phyloP scores from a whole-genome alignment of 2,329 filamentous ascomycete genomes.

The Penicillium sp. region DNA sequence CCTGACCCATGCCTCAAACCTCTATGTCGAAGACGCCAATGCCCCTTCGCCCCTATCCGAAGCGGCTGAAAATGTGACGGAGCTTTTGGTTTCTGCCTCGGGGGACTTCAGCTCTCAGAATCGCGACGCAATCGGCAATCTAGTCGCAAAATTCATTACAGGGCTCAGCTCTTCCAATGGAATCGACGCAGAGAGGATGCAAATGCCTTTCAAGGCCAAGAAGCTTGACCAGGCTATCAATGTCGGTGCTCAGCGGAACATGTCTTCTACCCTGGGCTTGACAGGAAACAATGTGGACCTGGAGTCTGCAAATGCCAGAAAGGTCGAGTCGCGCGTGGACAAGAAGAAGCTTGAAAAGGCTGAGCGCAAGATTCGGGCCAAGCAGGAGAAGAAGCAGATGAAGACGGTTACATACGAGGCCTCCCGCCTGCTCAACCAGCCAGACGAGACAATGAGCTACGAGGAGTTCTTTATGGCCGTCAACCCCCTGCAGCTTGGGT shows the following conservation, averaged over 20 bases:
- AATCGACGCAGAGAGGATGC: conserved; percentile 59
- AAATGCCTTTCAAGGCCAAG: conserved; percentile 70
- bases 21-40: conserved; percentile 67
- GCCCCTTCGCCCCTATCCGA: conserved; percentile 74
- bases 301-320: conserved; percentile 85
- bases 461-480: conserved; percentile 99
- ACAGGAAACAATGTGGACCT: conserved; percentile 80
- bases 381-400: conserved; percentile 97
- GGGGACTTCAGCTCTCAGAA: conserved; percentile 69
- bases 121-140: conserved; percentile 70
- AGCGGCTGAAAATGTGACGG: conserved; percentile 77
- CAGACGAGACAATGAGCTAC: conserved; percentile 82
- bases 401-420: conserved; percentile 98
- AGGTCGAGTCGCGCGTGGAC: conserved; percentile 96
- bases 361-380: conserved; percentile 93
- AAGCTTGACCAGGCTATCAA: conserved; percentile 92
- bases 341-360: conserved; percentile 99
- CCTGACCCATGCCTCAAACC: conserved; percentile 83
- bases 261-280: conserved; percentile 90
- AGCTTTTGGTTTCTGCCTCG: conserved; percentile 87
- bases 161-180: conserved; percentile 72
- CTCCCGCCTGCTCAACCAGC: conserved; percentile 77
- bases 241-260: conserved; percentile 87
- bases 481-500: conserved; percentile 86
- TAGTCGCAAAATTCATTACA: conserved; percentile 86